phyloP scores from a whole-genome alignment of 768 basidiomycete genomes.

The Neoboletus subvelutipes region DNA sequence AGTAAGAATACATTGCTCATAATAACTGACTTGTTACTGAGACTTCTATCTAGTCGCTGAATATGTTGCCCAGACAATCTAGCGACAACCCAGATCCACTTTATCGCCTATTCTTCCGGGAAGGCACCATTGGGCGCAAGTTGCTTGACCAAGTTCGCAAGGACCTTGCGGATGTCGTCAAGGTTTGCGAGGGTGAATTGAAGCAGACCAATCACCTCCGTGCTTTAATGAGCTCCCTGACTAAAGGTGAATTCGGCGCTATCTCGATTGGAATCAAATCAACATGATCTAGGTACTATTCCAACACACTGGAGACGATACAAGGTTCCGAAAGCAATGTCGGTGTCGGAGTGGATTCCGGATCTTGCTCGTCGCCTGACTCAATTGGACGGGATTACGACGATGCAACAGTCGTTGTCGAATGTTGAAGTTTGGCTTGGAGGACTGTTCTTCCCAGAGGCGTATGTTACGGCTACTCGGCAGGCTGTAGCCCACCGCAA shows the following conservation, averaged over 20 bases:
- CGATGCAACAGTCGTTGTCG: slow-evolving; percentile 54
- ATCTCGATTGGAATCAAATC: slow-evolving; percentile 1
- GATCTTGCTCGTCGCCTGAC: slow-evolving; percentile 76
- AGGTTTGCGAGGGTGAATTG: slow-evolving; percentile 81
- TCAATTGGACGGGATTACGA: slow-evolving; percentile 73
- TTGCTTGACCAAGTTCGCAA: slow-evolving; percentile 76
- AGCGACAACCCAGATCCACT: slow-evolving; percentile 81
- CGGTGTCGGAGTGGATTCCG: slow-evolving; percentile 82
- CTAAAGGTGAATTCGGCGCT: slow-evolving; percentile 63
- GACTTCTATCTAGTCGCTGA: slow-evolving; percentile 50
- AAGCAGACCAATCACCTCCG: slow-evolving; percentile 97
- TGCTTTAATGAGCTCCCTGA: slow-evolving; percentile 84
- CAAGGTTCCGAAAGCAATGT: slow-evolving; percentile 81
- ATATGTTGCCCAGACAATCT: slow-evolving; percentile 60
- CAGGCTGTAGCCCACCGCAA: slow-evolving; percentile 94
- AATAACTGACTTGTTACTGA: slow-evolving; percentile 11
- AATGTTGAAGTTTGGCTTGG: slow-evolving; percentile 89
- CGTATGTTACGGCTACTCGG: slow-evolving; percentile 92
- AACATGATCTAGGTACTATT: slow-evolving; percentile 63
- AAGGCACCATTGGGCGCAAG: slow-evolving; percentile 75
- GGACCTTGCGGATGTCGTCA: slow-evolving; percentile 79
- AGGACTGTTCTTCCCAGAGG: slow-evolving; percentile 94
- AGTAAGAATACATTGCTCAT: slow-evolving; percentile 42
- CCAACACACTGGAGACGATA: slow-evolving; percentile 87
- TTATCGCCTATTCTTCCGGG: slow-evolving; percentile 84